These are phyloP conservation scores for Phytopythium cucurbitacearum DNA, from an alignment of 352 stramenopile species.

Conservation along the genomic window DNA sequence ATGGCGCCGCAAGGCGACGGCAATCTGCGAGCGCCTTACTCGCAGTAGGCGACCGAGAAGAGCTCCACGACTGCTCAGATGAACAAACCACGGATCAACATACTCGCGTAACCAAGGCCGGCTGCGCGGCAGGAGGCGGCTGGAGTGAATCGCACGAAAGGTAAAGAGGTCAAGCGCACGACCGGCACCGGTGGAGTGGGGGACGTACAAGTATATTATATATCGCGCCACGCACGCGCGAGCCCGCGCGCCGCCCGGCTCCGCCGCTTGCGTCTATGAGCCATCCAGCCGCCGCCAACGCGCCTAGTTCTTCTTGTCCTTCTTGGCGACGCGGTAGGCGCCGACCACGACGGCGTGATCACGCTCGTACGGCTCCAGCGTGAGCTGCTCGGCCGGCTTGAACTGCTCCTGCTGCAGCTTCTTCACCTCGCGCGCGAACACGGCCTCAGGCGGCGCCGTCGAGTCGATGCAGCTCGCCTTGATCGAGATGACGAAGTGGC, in stretches of 20 bases:
- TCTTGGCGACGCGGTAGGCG: constrained; percentile 94
- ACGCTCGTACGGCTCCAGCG: constrained; percentile 99
- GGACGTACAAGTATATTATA: constrained; percentile 9
- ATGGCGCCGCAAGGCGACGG: too few relatives aligned
- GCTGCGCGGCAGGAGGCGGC: too few relatives aligned
- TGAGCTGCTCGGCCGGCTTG: constrained; percentile 98
- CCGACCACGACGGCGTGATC: constrained; percentile 98
- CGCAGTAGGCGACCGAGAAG: too few relatives aligned
- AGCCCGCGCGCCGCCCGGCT: background rate
- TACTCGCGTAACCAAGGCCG: too few relatives aligned
- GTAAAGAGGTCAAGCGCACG: too few relatives aligned
- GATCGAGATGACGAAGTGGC: constrained; percentile 99
- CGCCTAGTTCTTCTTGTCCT: constrained; percentile 78
- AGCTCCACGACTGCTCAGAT: too few relatives aligned
- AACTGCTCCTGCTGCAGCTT: constrained; percentile 99
- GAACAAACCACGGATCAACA: too few relatives aligned
- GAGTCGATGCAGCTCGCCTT: constrained; percentile 99
- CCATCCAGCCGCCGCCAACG: too few relatives aligned
- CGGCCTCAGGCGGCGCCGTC: constrained; percentile 96
- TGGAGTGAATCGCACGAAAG: too few relatives aligned
- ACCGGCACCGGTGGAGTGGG: background rate
- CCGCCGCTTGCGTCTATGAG: background rate
- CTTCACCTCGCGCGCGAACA: constrained; percentile 97
- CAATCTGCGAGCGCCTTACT: too few relatives aligned
- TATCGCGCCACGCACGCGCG: constrained; percentile 1